Conservation (phyloP, 2,329 filamentous ascomycete genomes). For the Fusarium sp. region DNA sequence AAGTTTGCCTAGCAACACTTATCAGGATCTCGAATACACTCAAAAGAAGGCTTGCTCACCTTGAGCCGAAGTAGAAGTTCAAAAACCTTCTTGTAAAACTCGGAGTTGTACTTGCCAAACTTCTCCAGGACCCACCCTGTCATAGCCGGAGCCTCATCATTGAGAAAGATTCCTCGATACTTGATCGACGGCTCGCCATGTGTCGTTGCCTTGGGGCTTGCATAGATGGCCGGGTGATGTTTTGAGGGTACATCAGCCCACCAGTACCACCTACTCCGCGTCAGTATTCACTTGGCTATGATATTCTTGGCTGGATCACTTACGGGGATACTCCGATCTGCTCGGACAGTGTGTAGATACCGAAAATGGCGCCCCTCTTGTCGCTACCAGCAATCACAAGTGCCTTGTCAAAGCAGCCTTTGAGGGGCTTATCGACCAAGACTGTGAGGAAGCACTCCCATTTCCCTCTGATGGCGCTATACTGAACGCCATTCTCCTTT, state of each 20-base stretch:
- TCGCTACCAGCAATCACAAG: conserved; percentile 21
- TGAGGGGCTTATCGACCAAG: neutral
- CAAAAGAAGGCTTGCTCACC: neutral
- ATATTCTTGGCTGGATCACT: neutral
- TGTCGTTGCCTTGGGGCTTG: neutral
- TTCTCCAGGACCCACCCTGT: conserved; percentile 67
- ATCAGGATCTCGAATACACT: neutral
- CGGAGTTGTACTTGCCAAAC: conserved; percentile 62
- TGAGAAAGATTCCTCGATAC: conserved; percentile 72
- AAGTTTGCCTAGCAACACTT: conserved; percentile 65
- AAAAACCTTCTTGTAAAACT: conserved; percentile 72
- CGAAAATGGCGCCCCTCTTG: conserved; percentile 27
- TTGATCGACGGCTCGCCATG: conserved; percentile 67
- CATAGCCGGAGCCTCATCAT: conserved; percentile 62
- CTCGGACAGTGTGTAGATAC: conserved; percentile 22
- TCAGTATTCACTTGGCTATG: fast-evolving
- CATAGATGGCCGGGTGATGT: neutral
- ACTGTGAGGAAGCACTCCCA: conserved; percentile 27
- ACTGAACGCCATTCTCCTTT: neutral
- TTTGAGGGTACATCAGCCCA: conserved; percentile 36
- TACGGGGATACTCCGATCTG: conserved; percentile 35
- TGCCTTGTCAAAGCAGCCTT: neutral
- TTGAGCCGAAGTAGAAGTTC: conserved; percentile 59
- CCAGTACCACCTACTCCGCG: conserved; percentile 28
- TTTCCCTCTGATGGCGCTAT: conserved; percentile 1